Conservation (phyloP, 176 grass and related monocot genomes). For the Neostapfia colusana region DNA sequence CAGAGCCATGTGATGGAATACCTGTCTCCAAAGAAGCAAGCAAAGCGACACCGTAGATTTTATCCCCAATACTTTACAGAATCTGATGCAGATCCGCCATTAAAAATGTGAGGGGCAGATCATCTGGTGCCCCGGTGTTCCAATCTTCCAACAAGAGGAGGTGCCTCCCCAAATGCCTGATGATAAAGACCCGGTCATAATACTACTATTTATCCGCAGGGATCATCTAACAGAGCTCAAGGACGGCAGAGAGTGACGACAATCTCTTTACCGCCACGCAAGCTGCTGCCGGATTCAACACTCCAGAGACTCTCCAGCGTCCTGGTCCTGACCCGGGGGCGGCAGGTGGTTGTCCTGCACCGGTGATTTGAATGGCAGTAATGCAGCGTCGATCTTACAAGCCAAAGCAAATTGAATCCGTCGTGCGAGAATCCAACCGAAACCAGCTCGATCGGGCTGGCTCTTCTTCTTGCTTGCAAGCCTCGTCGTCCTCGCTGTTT, state of each 20-base stretch:
- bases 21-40: slow-evolving; percentile 63
- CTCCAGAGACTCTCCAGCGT: slow-evolving; percentile 11
- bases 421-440: slow-evolving; percentile 41
- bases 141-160: slow-evolving; percentile 40
- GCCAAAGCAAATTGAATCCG: slow-evolving; percentile 9
- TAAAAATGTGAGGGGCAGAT: slow-evolving; percentile 33
- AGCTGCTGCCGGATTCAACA: slow-evolving; percentile 1
- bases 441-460: slow-evolving; percentile 22
- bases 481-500: slow-evolving; percentile 21
- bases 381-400: slow-evolving; percentile 37
- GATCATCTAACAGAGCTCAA: slow-evolving; percentile 20
- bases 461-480: slow-evolving; percentile 19
- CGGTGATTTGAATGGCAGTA: slow-evolving; percentile 43
- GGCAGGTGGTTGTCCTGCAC: slow-evolving; percentile 40
- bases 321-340: slow-evolving; percentile 27
- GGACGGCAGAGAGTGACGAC: slow-evolving; percentile 7
- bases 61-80: slow-evolving; percentile 43
- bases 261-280: slow-evolving; percentile 43
- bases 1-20: slow-evolving; percentile 51
- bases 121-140: slow-evolving; percentile 22
- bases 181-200: slow-evolving; percentile 40
- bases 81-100: slow-evolving; percentile 52
- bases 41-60: slow-evolving; percentile 57
- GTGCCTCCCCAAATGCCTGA: slow-evolving; percentile 45
- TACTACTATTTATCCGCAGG: not conserved